phyloP scores from a whole-genome alignment of 2,329 filamentous ascomycete genomes.

The Trichocomaceae sp. region DNA sequence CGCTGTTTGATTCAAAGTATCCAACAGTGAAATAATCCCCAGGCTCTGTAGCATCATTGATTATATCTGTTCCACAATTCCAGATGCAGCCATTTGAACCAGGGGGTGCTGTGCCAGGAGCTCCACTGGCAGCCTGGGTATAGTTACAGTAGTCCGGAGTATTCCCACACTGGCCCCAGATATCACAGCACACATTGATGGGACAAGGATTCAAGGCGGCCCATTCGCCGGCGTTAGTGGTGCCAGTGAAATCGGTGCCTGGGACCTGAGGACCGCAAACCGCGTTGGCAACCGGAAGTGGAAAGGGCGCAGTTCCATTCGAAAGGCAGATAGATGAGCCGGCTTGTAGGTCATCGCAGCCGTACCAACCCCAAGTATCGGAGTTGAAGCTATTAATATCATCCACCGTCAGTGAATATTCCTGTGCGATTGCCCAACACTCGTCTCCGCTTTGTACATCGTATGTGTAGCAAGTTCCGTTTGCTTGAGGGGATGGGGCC shows the following conservation, averaged over 20 bases:
- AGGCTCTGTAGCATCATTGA: constrained; percentile 12
- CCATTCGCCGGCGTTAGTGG: constrained; percentile 22
- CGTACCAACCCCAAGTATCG: constrained; percentile 39
- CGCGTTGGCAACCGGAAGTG: constrained; percentile 28
- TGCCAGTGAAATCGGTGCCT: constrained; percentile 26
- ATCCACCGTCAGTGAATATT: constrained; percentile 26
- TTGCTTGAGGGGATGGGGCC: constrained; percentile 16
- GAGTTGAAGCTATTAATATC: constrained; percentile 35
- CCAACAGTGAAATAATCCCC: constrained; percentile 4
- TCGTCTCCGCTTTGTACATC: constrained; percentile 28
- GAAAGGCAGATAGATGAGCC: constrained; percentile 33
- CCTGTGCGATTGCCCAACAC: constrained; percentile 26
- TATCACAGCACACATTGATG: constrained; percentile 34
- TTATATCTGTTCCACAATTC: constrained; percentile 36
- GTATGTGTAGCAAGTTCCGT: constrained; percentile 36
- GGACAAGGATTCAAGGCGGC: constrained; percentile 42
- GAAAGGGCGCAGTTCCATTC: constrained; percentile 32
- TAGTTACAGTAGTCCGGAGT: constrained; percentile 38
- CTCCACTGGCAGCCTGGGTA: constrained; percentile 21
- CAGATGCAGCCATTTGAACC: constrained; percentile 37
- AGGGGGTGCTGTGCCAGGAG: constrained; percentile 30
- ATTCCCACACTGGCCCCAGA: constrained; percentile 41
- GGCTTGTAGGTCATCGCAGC: constrained; percentile 27
- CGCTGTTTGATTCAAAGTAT: constrained; percentile 3
- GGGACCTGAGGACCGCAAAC: constrained; percentile 39